Percentiles rank a stretch among this genome's conserved stretches.
phyloP scores from a whole-genome alignment of 2,329 filamentous ascomycete species.

The Trichoderma sp. region DNA sequence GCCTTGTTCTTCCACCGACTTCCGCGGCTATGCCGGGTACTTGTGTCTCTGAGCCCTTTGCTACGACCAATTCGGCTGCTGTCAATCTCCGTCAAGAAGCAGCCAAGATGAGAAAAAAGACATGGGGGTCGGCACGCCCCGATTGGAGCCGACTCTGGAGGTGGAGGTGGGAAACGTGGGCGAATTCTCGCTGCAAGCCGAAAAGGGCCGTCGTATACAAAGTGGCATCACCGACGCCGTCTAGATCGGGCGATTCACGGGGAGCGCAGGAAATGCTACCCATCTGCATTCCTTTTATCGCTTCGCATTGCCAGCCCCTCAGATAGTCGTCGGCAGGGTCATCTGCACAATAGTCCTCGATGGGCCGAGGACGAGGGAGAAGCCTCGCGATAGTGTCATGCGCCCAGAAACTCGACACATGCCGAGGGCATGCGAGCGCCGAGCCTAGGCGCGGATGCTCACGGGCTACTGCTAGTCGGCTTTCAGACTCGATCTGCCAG shows the following conservation, averaged over 20 bases:
- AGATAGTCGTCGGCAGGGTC: background rate
- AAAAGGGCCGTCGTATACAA: background rate
- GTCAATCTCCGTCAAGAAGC: background rate
- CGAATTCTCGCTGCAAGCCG: background rate
- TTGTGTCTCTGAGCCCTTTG: background rate
- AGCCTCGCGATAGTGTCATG: background rate
- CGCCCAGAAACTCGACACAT: background rate
- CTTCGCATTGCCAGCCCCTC: background rate
- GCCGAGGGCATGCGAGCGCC: background rate
- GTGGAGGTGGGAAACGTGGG: background rate
- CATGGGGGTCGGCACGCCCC: slow-evolving; percentile 12
- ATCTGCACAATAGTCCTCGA: background rate
- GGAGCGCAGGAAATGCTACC: background rate
- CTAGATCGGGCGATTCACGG: background rate
- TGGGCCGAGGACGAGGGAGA: background rate
- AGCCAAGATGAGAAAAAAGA: background rate
- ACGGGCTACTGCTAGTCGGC: background rate
- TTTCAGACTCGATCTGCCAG: background rate
- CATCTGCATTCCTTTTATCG: slow-evolving; percentile 3
- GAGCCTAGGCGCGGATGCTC: background rate
- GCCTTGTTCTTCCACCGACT: background rate
- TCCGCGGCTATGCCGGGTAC: background rate
- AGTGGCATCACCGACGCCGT: background rate
- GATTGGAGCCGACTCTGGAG: background rate
- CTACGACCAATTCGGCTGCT: background rate